These are phyloP conservation scores for Fistulina hepatica DNA, from an alignment of 1,284 basidiomycete species.

Conservation along the genomic window DNA sequence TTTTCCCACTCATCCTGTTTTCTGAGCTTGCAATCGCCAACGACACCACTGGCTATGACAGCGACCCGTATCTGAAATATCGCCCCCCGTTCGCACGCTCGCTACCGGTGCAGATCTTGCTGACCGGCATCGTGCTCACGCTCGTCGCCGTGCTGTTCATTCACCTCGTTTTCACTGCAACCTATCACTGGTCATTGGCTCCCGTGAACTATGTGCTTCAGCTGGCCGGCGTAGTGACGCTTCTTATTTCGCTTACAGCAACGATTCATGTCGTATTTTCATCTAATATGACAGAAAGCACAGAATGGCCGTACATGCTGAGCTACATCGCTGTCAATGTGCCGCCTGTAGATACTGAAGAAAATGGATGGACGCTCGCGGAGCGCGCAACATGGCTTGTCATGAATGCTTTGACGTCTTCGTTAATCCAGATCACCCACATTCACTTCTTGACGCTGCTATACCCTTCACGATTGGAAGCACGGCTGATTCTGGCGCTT, in stretches of 20 bases:
- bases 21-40: too few species aligned
- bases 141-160: constrained; percentile 82
- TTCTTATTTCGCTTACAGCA: constrained; percentile 70
- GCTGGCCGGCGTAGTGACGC: constrained; percentile 68
- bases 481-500: constrained; percentile 76
- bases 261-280: constrained; percentile 68
- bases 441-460: constrained; percentile 96
- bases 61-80: constrained; percentile 67
- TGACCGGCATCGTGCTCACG: constrained; percentile 81
- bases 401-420: constrained; percentile 80
- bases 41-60: too few species aligned
- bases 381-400: constrained; percentile 77
- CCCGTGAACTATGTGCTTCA: constrained; percentile 88
- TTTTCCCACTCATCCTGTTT: too few species aligned
- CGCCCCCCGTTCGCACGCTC: constrained; percentile 76
- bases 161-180: constrained; percentile 89
- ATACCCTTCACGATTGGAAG: constrained; percentile 90
- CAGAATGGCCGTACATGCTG: constrained; percentile 89
- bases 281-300: constrained; percentile 49
- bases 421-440: constrained; percentile 87
- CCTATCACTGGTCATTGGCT: constrained; percentile 93
- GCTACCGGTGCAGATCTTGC: constrained; percentile 83
- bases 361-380: constrained; percentile 47
- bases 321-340: constrained; percentile 82
- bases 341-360: constrained; percentile 40